These are phyloP conservation scores for Gossypium laxum DNA, from an alignment of 441 rosid species.

Conservation along the genomic window DNA sequence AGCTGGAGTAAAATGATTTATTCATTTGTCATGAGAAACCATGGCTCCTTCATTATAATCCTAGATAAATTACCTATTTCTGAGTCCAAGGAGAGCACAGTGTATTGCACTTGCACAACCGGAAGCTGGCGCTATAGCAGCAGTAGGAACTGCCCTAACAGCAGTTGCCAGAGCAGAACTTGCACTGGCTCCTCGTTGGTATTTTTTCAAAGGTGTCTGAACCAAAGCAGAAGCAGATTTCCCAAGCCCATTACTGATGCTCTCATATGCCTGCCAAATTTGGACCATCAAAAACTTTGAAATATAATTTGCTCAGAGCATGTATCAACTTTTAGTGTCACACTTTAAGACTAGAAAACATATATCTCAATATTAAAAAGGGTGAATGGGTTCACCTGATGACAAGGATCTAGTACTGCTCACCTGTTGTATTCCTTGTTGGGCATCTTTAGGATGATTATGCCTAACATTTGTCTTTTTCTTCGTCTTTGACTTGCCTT, in stretches of 20 bases:
- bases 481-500: constrained; percentile 23
- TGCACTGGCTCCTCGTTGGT: constrained; percentile 84
- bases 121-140: constrained; percentile 87
- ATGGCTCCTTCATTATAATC: not conserved
- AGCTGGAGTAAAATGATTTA: not conserved
- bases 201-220: constrained; percentile 62
- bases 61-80: constrained; percentile 55
- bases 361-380: not conserved
- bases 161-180: constrained; percentile 78
- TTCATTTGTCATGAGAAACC: not conserved
- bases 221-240: constrained; percentile 85
- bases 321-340: not conserved
- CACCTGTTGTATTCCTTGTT: constrained; percentile 89
- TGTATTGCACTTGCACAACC: constrained; percentile 79
- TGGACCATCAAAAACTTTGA: constrained; percentile 8
- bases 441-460: constrained; percentile 81
- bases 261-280: constrained; percentile 64
- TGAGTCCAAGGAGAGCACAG: constrained; percentile 72
- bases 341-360: not conserved
- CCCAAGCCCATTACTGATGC: constrained; percentile 80
- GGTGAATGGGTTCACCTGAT: not conserved
- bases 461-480: constrained; percentile 50
- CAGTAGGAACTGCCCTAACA: constrained; percentile 77
- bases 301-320: not conserved
- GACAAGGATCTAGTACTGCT: constrained; percentile 12